Conservation (phyloP, 768 basidiomycete species). For the Lanmaoa rubissima region DNA sequence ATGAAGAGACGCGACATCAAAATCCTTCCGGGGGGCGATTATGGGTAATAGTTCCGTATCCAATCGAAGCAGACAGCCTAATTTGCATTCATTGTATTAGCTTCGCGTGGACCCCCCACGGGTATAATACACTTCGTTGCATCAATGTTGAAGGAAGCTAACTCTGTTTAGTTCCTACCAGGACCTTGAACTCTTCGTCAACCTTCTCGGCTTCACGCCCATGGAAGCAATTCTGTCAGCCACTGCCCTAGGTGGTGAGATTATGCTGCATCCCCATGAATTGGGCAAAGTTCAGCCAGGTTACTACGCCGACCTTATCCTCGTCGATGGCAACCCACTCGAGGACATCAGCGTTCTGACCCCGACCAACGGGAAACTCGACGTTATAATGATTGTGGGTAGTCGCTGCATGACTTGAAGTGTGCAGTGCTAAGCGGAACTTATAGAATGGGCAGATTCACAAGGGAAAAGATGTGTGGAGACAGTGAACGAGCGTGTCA, state of each 20-base stretch:
- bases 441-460: constrained; percentile 29
- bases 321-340: constrained; percentile 36
- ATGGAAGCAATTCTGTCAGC: constrained; percentile 39
- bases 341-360: constrained; percentile 35
- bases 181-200: constrained; percentile 38
- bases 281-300: constrained; percentile 37
- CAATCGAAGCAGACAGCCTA: background rate
- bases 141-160: background rate
- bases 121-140: constrained; percentile 9
- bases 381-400: constrained; percentile 35
- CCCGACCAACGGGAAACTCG: constrained; percentile 30
- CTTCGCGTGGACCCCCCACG: constrained; percentile 34
- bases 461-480: constrained; percentile 6
- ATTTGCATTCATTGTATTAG: constrained; percentile 3
- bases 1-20: constrained; percentile 37
- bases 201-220: constrained; percentile 33
- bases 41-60: constrained; percentile 26
- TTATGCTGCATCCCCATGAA: constrained; percentile 37
- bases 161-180: constrained; percentile 31
- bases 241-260: constrained; percentile 36
- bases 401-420: background rate
- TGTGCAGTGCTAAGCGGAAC: background rate
- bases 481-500: background rate
- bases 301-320: constrained; percentile 37
- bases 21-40: constrained; percentile 38